Conservation (phyloP, 345 rosid species). For the Heritiera littoralis region DNA sequence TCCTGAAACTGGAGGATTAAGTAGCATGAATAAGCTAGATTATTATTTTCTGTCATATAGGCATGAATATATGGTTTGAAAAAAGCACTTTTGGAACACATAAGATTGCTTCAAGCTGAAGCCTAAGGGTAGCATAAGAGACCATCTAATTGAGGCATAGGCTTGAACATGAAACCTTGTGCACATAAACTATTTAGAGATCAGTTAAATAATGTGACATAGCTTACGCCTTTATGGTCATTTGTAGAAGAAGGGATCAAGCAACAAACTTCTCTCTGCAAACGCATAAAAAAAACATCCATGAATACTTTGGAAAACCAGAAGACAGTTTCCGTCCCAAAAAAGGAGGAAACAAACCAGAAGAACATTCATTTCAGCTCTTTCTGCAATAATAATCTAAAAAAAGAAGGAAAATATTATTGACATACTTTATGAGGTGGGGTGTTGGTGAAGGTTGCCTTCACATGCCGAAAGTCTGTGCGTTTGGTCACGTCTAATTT, state of each 20-base stretch:
- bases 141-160: not conserved
- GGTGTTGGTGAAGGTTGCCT: conserved; percentile 65
- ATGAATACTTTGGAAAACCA: not conserved
- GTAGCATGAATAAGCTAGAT: not conserved
- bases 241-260: conserved; percentile 63
- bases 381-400: not conserved
- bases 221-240: conserved; percentile 87
- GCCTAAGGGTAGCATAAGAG: not conserved
- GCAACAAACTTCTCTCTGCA: conserved; percentile 95
- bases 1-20: conserved; percentile 70
- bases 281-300: conserved; percentile 23
- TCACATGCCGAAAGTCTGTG: conserved; percentile 82
- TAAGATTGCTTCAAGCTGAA: conserved; percentile 11
- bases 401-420: not conserved
- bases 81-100: not conserved
- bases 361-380: not conserved
- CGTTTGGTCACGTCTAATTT: conserved; percentile 94
- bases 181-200: not conserved
- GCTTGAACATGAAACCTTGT: not conserved
- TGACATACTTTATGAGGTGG: conserved; percentile 79
- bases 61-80: not conserved
- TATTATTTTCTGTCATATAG: not conserved
- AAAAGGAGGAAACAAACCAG: not conserved
- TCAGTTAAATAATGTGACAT: not conserved
- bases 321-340: not conserved